Evolutionary conservation across 495 filamentous ascomycete species (phyloP).

Genomic region (Aspergillus hancockii): DNA sequence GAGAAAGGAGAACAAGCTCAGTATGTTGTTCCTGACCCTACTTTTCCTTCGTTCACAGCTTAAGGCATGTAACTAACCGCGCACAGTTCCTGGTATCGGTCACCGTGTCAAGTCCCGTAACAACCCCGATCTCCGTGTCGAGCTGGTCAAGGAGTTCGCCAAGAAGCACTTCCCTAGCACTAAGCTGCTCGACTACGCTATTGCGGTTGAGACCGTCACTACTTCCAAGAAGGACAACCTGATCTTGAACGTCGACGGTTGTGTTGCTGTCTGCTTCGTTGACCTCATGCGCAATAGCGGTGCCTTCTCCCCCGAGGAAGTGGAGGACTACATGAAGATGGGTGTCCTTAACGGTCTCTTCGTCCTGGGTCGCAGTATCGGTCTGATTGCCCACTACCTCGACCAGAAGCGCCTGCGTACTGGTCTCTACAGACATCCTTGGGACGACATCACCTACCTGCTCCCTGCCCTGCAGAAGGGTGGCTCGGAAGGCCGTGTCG

Average conservation of each 20-base stretch:
- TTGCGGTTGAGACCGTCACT: constrained; percentile 96
- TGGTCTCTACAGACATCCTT: constrained; percentile 97
- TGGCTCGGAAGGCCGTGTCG: constrained; percentile 85
- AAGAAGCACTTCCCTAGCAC: constrained; percentile 93
- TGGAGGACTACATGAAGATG: constrained; percentile 68
- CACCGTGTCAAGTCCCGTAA: constrained; percentile 99
- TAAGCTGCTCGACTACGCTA: constrained; percentile 97
- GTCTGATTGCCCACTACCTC: constrained; percentile 98
- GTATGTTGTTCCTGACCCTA: constrained; percentile 46
- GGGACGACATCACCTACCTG: constrained; percentile 97
- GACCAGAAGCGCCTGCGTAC: constrained; percentile 99
- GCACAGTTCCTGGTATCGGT: constrained; percentile 86
- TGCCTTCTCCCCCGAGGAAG: constrained; percentile 72
- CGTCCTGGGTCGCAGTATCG: constrained; percentile 92
- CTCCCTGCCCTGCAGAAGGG: constrained; percentile 77
- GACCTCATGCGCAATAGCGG: constrained; percentile 97
- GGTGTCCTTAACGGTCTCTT: constrained; percentile 99
- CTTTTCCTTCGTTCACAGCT: not conserved
- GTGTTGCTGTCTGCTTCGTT: constrained; percentile 97
- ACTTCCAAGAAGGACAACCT: constrained; percentile 99
- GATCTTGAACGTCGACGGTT: constrained; percentile 98
- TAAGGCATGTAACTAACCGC: constrained; percentile 32
- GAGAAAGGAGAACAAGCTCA: constrained; percentile 99
- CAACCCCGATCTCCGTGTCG: constrained; percentile 99
- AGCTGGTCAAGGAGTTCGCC: constrained; percentile 98